These are phyloP conservation scores for Xylariaceae sp. DNA, from an alignment of 2,329 filamentous ascomycete species.

Conservation along the genomic window DNA sequence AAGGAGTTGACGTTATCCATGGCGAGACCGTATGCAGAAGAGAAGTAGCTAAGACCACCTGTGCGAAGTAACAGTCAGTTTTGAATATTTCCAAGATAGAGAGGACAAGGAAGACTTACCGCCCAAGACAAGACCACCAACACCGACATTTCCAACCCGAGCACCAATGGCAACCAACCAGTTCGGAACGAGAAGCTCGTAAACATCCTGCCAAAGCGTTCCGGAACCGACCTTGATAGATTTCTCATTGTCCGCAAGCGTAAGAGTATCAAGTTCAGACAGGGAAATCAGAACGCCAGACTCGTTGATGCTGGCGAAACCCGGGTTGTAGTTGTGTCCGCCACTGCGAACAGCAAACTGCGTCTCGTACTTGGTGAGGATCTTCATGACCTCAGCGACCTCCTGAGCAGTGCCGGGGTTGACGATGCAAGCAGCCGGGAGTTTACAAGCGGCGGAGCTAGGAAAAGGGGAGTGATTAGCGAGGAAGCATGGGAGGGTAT, in stretches of 20 bases:
- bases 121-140: slow-evolving; percentile 28
- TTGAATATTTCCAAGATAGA: slow-evolving; percentile 7
- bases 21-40: slow-evolving; percentile 24
- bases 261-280: not conserved
- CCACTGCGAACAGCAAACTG: slow-evolving; percentile 18
- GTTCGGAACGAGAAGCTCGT: slow-evolving; percentile 13
- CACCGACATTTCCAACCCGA: slow-evolving; percentile 28
- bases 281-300: slow-evolving; percentile 8
- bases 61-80: slow-evolving; percentile 4
- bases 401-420: slow-evolving; percentile 8
- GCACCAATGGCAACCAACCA: slow-evolving; percentile 26
- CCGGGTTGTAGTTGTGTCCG: slow-evolving; percentile 17
- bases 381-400: slow-evolving; percentile 9
- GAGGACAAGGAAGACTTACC: slow-evolving; percentile 23
- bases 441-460: slow-evolving; percentile 19
- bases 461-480: not conserved
- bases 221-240: not conserved
- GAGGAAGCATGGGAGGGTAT: not conserved
- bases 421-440: slow-evolving; percentile 14
- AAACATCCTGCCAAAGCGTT: not conserved
- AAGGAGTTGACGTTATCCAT: slow-evolving; percentile 23
- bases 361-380: slow-evolving; percentile 3
- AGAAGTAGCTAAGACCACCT: slow-evolving; percentile 29
- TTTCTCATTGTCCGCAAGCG: not conserved
- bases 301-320: slow-evolving; percentile 16